Evolutionary conservation across 2,329 filamentous ascomycete genomes (phyloP).

Genomic region (Hypoxylon sp.): DNA sequence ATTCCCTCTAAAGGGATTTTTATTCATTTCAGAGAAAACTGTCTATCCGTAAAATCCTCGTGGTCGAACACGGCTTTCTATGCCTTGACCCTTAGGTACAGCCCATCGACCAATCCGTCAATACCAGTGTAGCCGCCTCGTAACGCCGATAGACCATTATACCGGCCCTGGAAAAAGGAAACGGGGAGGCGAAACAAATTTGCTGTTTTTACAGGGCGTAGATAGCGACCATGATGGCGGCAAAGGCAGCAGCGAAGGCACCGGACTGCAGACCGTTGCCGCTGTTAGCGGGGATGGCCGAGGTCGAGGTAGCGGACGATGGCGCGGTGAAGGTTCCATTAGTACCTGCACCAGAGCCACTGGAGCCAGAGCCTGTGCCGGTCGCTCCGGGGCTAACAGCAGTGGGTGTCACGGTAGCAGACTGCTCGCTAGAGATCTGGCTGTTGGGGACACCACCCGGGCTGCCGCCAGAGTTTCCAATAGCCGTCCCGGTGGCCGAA

Average conservation of each 20-base stretch:
- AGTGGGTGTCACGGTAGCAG: constrained; percentile 43
- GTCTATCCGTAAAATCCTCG: constrained; percentile 34
- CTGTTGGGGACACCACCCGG: constrained; percentile 46
- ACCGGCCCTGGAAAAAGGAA: constrained; percentile 18
- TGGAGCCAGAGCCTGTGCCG: constrained; percentile 41
- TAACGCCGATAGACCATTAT: constrained; percentile 34
- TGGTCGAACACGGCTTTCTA: constrained; percentile 16
- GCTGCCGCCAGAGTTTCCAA: constrained; percentile 46
- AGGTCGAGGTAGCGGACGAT: constrained; percentile 30
- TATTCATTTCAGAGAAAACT: constrained; percentile 28
- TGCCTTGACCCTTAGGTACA: constrained; percentile 5
- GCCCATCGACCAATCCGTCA: constrained; percentile 10
- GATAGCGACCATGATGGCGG: constrained; percentile 51
- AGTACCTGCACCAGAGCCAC: constrained; percentile 47
- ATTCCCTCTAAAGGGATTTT: constrained; percentile 19
- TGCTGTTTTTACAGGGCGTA: constrained; percentile 51
- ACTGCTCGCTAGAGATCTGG: constrained; percentile 47
- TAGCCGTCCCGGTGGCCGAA: constrained; percentile 29
- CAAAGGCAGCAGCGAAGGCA: constrained; percentile 51
- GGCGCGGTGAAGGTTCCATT: constrained; percentile 43
- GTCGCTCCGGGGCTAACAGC: constrained; percentile 33
- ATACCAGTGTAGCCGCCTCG: constrained; percentile 25
- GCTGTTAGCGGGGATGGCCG: constrained; percentile 42
- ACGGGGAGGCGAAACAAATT: not conserved
- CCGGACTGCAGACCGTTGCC: constrained; percentile 41